Conservation (phyloP, 345 rosid species). For the Rhodamnia argentea region DNA sequence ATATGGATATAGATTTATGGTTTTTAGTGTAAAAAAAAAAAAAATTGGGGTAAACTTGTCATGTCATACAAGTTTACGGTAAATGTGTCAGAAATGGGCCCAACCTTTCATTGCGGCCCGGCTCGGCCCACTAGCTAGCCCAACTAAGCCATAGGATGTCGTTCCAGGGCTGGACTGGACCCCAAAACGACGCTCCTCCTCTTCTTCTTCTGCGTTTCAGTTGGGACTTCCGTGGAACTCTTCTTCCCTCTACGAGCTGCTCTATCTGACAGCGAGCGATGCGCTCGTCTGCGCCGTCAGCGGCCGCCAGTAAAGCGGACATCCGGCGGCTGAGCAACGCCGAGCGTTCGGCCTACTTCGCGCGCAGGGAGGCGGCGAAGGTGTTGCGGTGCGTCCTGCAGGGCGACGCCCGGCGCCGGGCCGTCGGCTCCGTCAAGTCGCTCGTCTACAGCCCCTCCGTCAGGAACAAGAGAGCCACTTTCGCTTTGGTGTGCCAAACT, state of each 20-base stretch:
- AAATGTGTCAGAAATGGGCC: not conserved
- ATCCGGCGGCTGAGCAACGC: constrained; percentile 12
- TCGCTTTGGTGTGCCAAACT: constrained; percentile 94
- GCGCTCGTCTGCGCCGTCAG: not conserved
- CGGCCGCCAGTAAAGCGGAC: not conserved
- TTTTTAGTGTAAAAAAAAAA: too few relatives aligned
- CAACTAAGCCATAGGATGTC: not conserved
- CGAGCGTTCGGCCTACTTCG: constrained; percentile 63
- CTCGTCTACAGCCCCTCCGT: constrained; percentile 72
- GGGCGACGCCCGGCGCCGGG: constrained; percentile 77
- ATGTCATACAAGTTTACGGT: too few relatives aligned
- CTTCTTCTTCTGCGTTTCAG: not conserved
- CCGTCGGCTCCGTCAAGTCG: constrained; percentile 70
- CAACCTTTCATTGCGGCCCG: not conserved
- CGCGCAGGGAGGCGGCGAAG: constrained; percentile 85
- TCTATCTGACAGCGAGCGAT: not conserved
- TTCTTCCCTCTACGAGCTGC: not conserved
- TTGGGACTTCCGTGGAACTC: not conserved
- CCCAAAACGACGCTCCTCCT: not conserved
- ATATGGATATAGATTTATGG: too few relatives aligned
- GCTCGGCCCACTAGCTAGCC: not conserved
- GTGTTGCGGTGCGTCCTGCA: constrained; percentile 54
- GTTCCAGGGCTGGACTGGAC: not conserved
- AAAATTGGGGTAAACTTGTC: too few relatives aligned
- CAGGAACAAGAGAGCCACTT: constrained; percentile 76